Percentiles rank a stretch among this genome's conserved stretches.
phyloP scores from a whole-genome alignment of 768 basidiomycete genomes.

The Leccinellum luteum region DNA sequence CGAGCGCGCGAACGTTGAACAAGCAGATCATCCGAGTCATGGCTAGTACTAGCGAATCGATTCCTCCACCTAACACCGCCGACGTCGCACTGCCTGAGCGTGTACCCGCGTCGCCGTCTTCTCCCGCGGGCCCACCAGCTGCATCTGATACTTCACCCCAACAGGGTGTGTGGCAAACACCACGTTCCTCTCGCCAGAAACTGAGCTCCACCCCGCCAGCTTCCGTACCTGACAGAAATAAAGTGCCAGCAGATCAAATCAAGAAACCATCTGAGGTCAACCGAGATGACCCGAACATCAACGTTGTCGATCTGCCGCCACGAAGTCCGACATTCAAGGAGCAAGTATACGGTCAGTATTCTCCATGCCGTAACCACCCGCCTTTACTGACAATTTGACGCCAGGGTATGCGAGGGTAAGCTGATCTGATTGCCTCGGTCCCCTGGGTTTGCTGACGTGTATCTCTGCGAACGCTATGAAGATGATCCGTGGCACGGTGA shows the following conservation, averaged over 20 bases:
- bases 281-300: slow-evolving; percentile 24
- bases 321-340: slow-evolving; percentile 54
- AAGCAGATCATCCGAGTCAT: slow-evolving; percentile 5
- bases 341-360: slow-evolving; percentile 48
- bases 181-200: neutral
- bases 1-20: neutral
- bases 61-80: neutral
- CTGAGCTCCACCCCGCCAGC: slow-evolving; percentile 20
- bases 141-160: slow-evolving; percentile 30
- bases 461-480: neutral
- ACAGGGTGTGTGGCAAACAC: slow-evolving; percentile 34
- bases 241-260: slow-evolving; percentile 30
- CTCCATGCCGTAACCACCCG: neutral
- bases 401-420: slow-evolving; percentile 32
- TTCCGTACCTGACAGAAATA: slow-evolving; percentile 34
- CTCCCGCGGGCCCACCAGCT: slow-evolving; percentile 26
- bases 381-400: neutral
- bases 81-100: neutral
- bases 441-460: slow-evolving; percentile 1
- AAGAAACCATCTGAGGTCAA: slow-evolving; percentile 26
- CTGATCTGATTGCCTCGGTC: neutral
- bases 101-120: slow-evolving; percentile 15
- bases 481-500: slow-evolving; percentile 32
- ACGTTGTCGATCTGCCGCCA: slow-evolving; percentile 24
- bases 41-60: neutral